Evolutionary conservation across 2,329 filamentous ascomycete genomes (phyloP).

Genomic region (Cladosporium cucumerinum): DNA sequence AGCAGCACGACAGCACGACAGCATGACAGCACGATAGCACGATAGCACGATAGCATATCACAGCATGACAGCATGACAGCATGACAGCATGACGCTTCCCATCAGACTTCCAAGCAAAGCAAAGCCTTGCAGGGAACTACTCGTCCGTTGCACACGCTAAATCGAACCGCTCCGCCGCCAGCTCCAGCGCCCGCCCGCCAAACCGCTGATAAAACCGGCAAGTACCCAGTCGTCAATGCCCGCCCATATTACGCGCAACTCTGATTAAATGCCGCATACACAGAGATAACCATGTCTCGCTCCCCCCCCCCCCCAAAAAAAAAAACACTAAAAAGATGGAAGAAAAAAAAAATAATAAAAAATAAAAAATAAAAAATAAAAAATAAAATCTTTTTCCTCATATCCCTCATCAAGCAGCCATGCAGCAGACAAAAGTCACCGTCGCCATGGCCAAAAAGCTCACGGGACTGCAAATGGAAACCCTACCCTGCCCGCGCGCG

Average conservation of each 20-base stretch:
- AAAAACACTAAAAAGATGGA: too few relatives aligned
- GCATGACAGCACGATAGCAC: too few relatives aligned
- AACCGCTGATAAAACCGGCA: neutral
- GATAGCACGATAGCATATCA: too few relatives aligned
- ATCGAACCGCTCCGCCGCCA: neutral
- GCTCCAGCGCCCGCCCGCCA: neutral
- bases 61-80: too few relatives aligned
- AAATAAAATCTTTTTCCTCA: neutral
- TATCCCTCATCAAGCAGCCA: neutral
- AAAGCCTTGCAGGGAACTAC: neutral
- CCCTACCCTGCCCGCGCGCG: conserved; percentile 7
- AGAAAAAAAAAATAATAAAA: too few relatives aligned
- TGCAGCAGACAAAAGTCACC: neutral
- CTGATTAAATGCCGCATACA: neutral
- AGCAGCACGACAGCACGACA: too few relatives aligned
- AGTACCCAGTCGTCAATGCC: neutral
- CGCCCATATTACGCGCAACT: neutral
- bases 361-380: too few relatives aligned
- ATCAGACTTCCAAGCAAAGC: neutral
- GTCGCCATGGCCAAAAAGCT: neutral
- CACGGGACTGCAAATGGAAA: neutral
- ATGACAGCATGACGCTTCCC: neutral
- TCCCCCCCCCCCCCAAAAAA: too few relatives aligned
- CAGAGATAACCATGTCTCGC: neutral
- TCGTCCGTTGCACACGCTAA: neutral